A percentile compares a stretch with the other conserved stretches of the same genome.
Evolutionary conservation across 257 asterid genomes (phyloP).

Genomic region (Ligustrum vulgare): DNA sequence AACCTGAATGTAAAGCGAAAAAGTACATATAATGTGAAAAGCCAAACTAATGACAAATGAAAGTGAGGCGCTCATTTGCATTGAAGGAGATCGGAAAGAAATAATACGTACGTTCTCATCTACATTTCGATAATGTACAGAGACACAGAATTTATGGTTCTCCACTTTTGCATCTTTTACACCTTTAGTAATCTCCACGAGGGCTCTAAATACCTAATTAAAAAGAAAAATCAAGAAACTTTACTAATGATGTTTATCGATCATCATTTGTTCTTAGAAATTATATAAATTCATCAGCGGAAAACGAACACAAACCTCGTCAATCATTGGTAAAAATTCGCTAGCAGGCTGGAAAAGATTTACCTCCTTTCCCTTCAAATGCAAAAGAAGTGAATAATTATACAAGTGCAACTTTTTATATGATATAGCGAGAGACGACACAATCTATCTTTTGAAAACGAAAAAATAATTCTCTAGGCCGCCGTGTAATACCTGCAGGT

Average conservation of each 20-base stretch:
- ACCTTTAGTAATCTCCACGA: constrained; percentile 61
- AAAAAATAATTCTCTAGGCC: neutral
- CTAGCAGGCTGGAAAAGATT: constrained; percentile 88
- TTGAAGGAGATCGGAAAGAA: neutral
- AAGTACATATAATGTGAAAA: constrained; percentile 2
- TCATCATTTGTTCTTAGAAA: neutral
- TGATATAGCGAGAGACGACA: neutral
- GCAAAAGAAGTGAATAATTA: neutral
- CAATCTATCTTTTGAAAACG: neutral
- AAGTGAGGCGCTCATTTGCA: neutral
- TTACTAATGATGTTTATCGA: neutral
- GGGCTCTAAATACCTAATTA: constrained; percentile 58
- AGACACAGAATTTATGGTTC: constrained; percentile 82
- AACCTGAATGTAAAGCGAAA: constrained; percentile 32
- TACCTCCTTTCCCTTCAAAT: constrained; percentile 65
- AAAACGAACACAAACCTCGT: constrained; percentile 52
- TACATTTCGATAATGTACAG: constrained; percentile 92
- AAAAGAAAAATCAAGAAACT: constrained; percentile 13
- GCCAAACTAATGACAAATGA: neutral
- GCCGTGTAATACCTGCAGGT: constrained; percentile 38
- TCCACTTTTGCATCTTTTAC: constrained; percentile 83
- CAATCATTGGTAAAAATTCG: constrained; percentile 81
- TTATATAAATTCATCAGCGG: neutral
- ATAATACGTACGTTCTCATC: constrained; percentile 63
- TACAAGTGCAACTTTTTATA: neutral